Percentiles rank a stretch among this genome's conserved stretches.
These are phyloP conservation scores for Candida taoyuanica DNA, from an alignment of 805 yeast genomes.

Conservation along the genomic window DNA sequence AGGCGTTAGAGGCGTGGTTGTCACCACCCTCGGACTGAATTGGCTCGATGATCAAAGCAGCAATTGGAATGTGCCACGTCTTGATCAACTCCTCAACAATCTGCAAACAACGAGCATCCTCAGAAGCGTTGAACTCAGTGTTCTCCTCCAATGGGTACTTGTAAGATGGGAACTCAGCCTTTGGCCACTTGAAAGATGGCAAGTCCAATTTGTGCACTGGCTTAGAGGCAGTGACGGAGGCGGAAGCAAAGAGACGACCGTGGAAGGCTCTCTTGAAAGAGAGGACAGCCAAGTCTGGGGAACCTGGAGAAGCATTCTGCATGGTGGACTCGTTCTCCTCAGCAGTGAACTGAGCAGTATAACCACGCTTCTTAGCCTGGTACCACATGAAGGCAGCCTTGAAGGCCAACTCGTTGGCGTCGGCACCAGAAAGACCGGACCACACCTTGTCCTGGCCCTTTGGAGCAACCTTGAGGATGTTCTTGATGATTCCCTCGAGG, in stretches of 20 bases:
- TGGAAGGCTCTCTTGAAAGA: constrained; percentile 91
- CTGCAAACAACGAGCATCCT: constrained; percentile 77
- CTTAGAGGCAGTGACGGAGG: constrained; percentile 87
- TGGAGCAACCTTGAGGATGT: constrained; percentile 64
- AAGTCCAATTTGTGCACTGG: constrained; percentile 90
- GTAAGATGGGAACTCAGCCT: constrained; percentile 85
- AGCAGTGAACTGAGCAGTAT: constrained; percentile 48
- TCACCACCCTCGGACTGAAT: constrained; percentile 92
- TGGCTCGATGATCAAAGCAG: constrained; percentile 88
- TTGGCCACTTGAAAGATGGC: constrained; percentile 97
- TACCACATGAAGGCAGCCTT: constrained; percentile 85
- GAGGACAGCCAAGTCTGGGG: constrained; percentile 79
- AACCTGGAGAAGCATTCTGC: constrained; percentile 82
- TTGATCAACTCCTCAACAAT: constrained; percentile 68
- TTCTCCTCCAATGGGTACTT: constrained; percentile 76
- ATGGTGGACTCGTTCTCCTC: constrained; percentile 73
- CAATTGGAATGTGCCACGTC: constrained; percentile 72
- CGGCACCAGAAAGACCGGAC: constrained; percentile 82
- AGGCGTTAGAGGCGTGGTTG: constrained; percentile 72
- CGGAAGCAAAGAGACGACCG: constrained; percentile 90
- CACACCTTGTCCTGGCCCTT: constrained; percentile 70
- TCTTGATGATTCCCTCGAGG: constrained; percentile 46
- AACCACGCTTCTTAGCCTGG: constrained; percentile 65
- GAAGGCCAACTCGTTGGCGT: constrained; percentile 81
- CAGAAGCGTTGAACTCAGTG: constrained; percentile 59